phyloP scores from a whole-genome alignment of 1,284 basidiomycete species.

The Pseudozyma pruni region DNA sequence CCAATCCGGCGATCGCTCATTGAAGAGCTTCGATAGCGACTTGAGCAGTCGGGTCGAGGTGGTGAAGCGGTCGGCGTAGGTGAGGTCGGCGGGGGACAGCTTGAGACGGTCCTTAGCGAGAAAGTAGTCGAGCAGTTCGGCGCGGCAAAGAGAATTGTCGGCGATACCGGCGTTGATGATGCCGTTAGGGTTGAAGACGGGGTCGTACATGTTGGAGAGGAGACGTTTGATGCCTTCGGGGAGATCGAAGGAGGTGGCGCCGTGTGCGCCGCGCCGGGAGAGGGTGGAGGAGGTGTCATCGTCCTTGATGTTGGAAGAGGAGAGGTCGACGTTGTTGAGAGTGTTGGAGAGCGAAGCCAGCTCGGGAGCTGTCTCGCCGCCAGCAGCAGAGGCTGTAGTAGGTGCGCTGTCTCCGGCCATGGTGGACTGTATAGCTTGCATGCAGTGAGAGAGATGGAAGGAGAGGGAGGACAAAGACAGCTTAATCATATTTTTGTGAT shows the following conservation, averaged over 20 bases:
- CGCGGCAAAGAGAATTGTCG: constrained; percentile 52
- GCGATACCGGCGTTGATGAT: constrained; percentile 58
- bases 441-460: neutral
- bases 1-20: constrained; percentile 32
- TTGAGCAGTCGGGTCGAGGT: constrained; percentile 33
- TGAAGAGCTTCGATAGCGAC: constrained; percentile 43
- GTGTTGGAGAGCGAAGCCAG: constrained; percentile 8
- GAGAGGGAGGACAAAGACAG: no score
- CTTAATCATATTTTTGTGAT: no score
- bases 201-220: constrained; percentile 44
- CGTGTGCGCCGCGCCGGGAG: constrained; percentile 33
- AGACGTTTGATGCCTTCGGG: constrained; percentile 25
- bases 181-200: constrained; percentile 47
- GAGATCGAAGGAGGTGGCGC: constrained; percentile 18
- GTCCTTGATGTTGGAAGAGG: neutral
- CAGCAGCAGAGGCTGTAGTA: neutral
- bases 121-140: constrained; percentile 47
- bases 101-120: constrained; percentile 33
- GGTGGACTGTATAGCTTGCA: neutral
- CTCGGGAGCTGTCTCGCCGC: constrained; percentile 12
- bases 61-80: constrained; percentile 52
- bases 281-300: constrained; percentile 23
- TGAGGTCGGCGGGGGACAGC: constrained; percentile 47
- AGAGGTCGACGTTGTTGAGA: constrained; percentile 10
- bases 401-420: constrained; percentile 15